Evolutionary conservation across 306 rosid genomes (phyloP), one percentile per base, ranked within the genome.

Genomic region (Begonia peltatifolia): DNA sequence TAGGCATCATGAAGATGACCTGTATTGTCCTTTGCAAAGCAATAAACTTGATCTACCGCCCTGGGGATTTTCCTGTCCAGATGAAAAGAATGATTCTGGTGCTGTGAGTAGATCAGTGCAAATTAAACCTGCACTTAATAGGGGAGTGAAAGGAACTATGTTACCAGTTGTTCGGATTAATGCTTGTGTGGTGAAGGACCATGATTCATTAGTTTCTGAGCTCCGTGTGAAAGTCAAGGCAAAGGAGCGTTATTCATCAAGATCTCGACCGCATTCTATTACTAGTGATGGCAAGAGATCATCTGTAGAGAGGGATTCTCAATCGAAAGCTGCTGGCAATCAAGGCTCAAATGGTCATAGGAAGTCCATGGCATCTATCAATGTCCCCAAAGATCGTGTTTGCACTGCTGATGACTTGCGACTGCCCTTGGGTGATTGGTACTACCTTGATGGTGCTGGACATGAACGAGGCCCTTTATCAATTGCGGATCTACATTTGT

Each of bases 401-500:
- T 72, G 81, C 69, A 75, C 94, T 12, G 58, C 69, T 47, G 74
- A 62, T 62, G 93, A 92, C 57, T 68, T 92, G 77, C 88, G 77
- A 60, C 71, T 92, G 69, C 87, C 75, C 70, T 73, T 74, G 63
- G 96, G 99, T 68, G 84, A 83, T 62, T 92, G 99, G 99, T 92
- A 73, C 74, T 92, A 92, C 69, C 80, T 83, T 68, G 96, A 92
- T 86, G 99, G 93, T 66, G 81, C 89, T 71, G 99, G 99, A 56
- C 96, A 83, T 55, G 96, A 81, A 70, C 88, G 65, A 58, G 99
- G 99, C 46, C 99, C 99, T 59, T 81, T 77, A 41, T 76, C 94
- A 23, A 81, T 79, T 77, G 63, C 79, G 36, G 93, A 92, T 72
- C 83, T 92, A 57, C 89, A 86, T 71, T 72, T 58, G 70, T 71